Percentiles rank a stretch among this genome's conserved stretches.
Evolutionary conservation across 805 yeast genomes (phyloP).

Genomic region (Saccharomyces kudriavzevii): DNA sequence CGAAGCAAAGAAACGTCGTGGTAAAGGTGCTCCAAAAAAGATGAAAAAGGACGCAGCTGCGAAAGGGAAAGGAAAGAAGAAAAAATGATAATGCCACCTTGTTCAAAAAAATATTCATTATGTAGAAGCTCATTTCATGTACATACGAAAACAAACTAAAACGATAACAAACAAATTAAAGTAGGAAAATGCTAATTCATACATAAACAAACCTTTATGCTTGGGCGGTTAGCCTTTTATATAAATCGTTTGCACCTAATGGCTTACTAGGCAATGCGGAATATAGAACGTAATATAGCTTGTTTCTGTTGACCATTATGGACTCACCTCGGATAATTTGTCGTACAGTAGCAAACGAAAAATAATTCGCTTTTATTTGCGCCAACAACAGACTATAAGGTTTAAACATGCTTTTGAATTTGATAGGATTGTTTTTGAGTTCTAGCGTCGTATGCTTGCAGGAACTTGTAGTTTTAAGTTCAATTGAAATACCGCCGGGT

Average conservation of each 20-base stretch:
- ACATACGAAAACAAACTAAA: not conserved
- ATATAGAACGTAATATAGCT: slow-evolving; percentile 43
- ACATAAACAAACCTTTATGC: not conserved
- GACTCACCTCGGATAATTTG: slow-evolving; percentile 39
- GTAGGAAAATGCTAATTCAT: not conserved
- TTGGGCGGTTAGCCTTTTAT: not conserved
- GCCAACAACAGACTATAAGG: slow-evolving; percentile 38
- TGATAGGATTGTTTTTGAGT: slow-evolving; percentile 40
- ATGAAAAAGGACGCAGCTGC: slow-evolving; percentile 38
- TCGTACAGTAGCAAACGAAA: slow-evolving; percentile 35
- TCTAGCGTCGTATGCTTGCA: slow-evolving; percentile 15
- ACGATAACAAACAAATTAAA: not conserved
- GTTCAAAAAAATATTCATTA: not conserved
- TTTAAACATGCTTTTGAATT: slow-evolving; percentile 37
- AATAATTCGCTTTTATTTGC: slow-evolving; percentile 35
- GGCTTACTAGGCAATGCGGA: slow-evolving; percentile 43
- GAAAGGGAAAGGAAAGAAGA: slow-evolving; percentile 34
- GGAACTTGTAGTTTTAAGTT: slow-evolving; percentile 4
- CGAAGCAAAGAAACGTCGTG: slow-evolving; percentile 67
- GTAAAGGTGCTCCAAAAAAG: slow-evolving; percentile 83
- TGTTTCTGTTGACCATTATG: slow-evolving; percentile 39
- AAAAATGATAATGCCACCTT: slow-evolving; percentile 22
- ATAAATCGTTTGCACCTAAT: slow-evolving; percentile 9
- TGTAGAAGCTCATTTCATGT: not conserved
- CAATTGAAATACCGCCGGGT: slow-evolving; percentile 48